Evolutionary conservation across 2,329 filamentous ascomycete species (phyloP), one percentile per base, ranked within the genome.

Genomic region (Sporothrix brunneoviolacea): DNA sequence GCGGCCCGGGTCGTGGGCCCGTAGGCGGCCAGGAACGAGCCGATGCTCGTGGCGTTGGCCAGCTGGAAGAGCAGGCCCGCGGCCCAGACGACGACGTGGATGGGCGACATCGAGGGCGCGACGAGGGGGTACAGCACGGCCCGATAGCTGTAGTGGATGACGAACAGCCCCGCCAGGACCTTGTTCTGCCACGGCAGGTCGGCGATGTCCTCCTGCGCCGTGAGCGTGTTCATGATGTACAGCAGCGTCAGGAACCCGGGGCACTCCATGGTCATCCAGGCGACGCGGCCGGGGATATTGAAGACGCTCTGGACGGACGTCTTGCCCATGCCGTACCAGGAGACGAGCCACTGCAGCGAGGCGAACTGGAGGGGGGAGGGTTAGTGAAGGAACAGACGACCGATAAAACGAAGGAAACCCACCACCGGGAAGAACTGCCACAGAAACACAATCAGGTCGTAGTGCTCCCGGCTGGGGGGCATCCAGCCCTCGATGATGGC

Each of bases 281-380:
- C 90, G 56, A 88, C 72, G 60, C 87, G 88, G 54, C 93, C 93
- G 2, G 91, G 88, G n/a, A 97, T 68, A 69, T 98, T 98, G 64
- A 93, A 73, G 12, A 70, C 70, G 60, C 85, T 90, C 3, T 75
- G 63, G 16, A 82, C 76, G 4, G 89, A 95, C 3, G 91, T 95
- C 70, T 97, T 97, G 65, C 93, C 93, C 73, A 91, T 89, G 45
- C 88, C 88, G 66, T 96, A 93, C 77, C 81, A 95, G 50, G 80
- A 77, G n/a, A 76, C 70, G 50, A 83, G 53, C 84, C 86, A 94
- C 80, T 95, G 90, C 19, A 80, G 46, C 1, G 81, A 77, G 0
- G 83, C 83, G 56, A 89, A 62, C 89, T 95, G 54, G 7, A 12
- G 15, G 21, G 15, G 32, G 52, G 19, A 35, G 16, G 27, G 44